A percentile compares a stretch with the other conserved stretches of the same genome.
These are phyloP conservation scores for Neurospora discreta DNA, from an alignment of 495 filamentous ascomycete species.

Conservation along the genomic window DNA sequence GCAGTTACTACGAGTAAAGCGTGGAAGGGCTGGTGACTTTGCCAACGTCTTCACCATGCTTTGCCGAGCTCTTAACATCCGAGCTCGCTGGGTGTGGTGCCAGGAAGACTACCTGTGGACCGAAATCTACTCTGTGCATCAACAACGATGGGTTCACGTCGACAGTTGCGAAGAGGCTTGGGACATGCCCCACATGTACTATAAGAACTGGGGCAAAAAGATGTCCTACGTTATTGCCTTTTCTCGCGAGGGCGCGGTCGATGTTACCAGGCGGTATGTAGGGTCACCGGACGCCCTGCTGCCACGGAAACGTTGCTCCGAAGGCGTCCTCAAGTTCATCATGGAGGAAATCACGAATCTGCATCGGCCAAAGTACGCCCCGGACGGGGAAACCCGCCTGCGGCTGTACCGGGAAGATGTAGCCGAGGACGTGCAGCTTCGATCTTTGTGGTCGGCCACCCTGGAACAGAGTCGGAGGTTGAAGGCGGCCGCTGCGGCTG, in stretches of 20 bases:
- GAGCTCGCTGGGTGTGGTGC: conserved; percentile 98
- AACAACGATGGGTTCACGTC: conserved; percentile 92
- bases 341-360: conserved; percentile 79
- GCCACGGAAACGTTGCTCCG: conserved; percentile 62
- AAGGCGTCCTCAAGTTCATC: conserved; percentile 82
- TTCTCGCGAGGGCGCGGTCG: conserved; percentile 85
- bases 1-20: conserved; percentile 73
- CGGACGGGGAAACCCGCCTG: conserved; percentile 69
- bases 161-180: conserved; percentile 90
- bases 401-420: conserved; percentile 81
- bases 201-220: conserved; percentile 90
- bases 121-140: conserved; percentile 90
- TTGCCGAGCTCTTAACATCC: conserved; percentile 78
- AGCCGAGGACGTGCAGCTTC: conserved; percentile 74
- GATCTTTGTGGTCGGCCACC: conserved; percentile 13
- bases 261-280: conserved; percentile 93
- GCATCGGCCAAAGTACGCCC: conserved; percentile 51
- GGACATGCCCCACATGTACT: conserved; percentile 88
- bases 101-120: conserved; percentile 96
- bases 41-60: conserved; percentile 99
- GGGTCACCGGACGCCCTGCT: neutral
- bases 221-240: conserved; percentile 97
- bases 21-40: conserved; percentile 89
- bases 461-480: neutral
- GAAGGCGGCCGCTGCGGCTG: neutral